Evolutionary conservation across 331 rosid species (phyloP).

Genomic region (Quercus tomentella): DNA sequence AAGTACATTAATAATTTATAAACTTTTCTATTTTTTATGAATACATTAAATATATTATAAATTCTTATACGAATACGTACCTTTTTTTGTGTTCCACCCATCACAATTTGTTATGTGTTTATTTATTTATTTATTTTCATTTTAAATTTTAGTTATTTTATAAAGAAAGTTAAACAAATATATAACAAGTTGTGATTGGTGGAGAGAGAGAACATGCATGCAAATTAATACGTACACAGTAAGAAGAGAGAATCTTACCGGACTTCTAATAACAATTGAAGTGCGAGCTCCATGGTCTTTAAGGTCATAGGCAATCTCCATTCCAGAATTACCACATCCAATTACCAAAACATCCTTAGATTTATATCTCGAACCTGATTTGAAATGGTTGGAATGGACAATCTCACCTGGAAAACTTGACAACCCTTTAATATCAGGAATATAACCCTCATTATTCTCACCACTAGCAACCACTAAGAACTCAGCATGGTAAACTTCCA

Average conservation of each 20-base stretch:
- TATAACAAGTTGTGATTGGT: no score
- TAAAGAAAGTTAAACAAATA: no score
- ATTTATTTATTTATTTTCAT: no score
- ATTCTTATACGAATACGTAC: no score
- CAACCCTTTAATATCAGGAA: conserved; percentile 45
- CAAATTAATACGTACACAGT: background rate
- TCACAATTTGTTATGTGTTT: no score
- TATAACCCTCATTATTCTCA: conserved; percentile 33
- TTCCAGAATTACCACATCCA: conserved; percentile 67
- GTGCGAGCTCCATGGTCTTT: conserved; percentile 28
- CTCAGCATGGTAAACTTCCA: conserved; percentile 19
- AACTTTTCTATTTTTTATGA: no score
- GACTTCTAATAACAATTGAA: conserved; percentile 44
- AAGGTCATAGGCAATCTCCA: conserved; percentile 68
- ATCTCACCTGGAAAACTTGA: conserved; percentile 37
- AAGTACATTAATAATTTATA: no score
- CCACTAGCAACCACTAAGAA: conserved; percentile 52
- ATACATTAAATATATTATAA: no score
- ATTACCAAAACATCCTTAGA: conserved; percentile 47
- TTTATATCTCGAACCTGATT: conserved; percentile 27
- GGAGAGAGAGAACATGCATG: no score
- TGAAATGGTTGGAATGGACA: conserved; percentile 41
- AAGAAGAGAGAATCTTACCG: conserved; percentile 14
- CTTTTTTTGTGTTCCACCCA: fast-evolving
- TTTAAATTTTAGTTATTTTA: no score